phyloP scores from a whole-genome alignment of 1,284 basidiomycete genomes.

The Puccinia horiana region DNA sequence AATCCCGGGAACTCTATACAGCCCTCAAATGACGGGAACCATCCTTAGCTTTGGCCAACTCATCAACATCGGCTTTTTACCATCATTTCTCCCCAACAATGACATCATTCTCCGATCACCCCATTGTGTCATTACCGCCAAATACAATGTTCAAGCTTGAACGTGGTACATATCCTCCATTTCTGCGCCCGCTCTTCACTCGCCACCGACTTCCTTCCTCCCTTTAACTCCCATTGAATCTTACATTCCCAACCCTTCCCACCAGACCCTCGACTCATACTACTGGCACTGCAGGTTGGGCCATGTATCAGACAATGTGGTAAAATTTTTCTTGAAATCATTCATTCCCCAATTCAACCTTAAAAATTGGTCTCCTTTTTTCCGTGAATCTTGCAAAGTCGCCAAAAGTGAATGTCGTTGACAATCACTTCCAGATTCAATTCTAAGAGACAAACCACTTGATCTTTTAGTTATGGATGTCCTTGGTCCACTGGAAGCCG shows the following conservation, averaged over 20 bases:
- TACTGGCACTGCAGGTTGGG: conserved; percentile 1
- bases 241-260: background rate
- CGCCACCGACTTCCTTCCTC: no score
- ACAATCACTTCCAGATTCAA: background rate
- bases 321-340: background rate
- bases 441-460: background rate
- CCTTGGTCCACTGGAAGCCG: background rate
- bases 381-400: background rate
- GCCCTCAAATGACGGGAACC: conserved; percentile 2
- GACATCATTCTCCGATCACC: background rate
- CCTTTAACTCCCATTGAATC: background rate
- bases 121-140: background rate
- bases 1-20: background rate
- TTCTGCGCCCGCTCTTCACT: background rate
- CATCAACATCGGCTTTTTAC: background rate
- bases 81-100: background rate
- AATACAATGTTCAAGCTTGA: background rate
- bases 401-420: background rate
- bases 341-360: background rate
- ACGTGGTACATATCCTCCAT: background rate
- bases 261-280: background rate
- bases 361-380: background rate
- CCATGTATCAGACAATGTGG: background rate
- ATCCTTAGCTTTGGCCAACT: background rate
- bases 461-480: conserved; percentile 15